Evolutionary conservation across 768 basidiomycete genomes (phyloP), one percentile per base, ranked within the genome.

Genomic region (Tricholoma bakamatsutake): DNA sequence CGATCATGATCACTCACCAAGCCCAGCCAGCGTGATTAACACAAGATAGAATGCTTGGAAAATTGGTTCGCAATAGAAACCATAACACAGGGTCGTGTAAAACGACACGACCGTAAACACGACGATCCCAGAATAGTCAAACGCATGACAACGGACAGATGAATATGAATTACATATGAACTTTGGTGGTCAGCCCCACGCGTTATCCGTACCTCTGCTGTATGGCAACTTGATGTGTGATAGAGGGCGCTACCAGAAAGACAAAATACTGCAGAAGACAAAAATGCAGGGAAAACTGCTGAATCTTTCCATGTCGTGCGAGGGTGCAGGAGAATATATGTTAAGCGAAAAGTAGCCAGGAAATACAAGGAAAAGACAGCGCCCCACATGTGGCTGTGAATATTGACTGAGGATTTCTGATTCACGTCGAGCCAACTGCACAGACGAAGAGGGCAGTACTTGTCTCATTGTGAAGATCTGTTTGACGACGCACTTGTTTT

Each of bases 61-160:
- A 37, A 69, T 62, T 7, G 78, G 74, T 30, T 86, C 75, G 64
- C 88, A 90, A 70, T 79, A 88, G 69, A 90, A 90, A 2, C 81
- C 86, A 66, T 91, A 93, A 65, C 87, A 88, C 39, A 94, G 72
- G 59, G 77, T 81, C 5, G 92, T 88, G 60, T 83, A 82, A 67
- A 86, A 87, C 33, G 90, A 92, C 24, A 92, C 93, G 43, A 88
- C 83, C 40, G 76, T 90, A 54, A 91, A 77, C 31, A 84, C 78
- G 49, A 87, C 80, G 59, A 96, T 96, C 10, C 93, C 93, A 28
- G 88, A 72, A 68, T 94, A 88, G 69, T 89, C 90, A 45, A 87
- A 71, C 13, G 79, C 76, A 66, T 88, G 81, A 65, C 83, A 91
- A 51, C 71, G 71, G 35, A 76, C 68, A 28, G 81, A 73, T 42